These are phyloP conservation scores for Dictyostelium firmibasis DNA, from an alignment of 78 protist genomes.

Conservation along the genomic window DNA sequence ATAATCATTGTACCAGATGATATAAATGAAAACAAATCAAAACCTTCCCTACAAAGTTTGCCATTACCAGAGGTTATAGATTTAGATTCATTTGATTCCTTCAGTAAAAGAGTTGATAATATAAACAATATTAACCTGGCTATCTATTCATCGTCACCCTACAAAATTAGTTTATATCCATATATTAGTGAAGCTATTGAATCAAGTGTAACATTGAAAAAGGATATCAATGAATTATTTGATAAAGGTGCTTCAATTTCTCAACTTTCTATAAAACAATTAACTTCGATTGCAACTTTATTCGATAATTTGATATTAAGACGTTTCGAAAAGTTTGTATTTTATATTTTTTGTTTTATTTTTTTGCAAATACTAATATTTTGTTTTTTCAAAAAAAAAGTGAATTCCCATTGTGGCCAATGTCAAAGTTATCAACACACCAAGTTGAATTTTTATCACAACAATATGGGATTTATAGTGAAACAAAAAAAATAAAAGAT, in stretches of 20 bases:
- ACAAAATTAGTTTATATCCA: not conserved
- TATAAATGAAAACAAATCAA: not conserved
- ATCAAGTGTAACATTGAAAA: not conserved
- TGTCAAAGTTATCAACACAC: slow-evolving; percentile 31
- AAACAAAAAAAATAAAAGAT: slow-evolving; percentile 4
- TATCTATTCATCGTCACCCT: not conserved
- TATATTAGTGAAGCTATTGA: slow-evolving; percentile 7
- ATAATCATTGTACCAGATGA: too few species aligned
- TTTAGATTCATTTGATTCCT: not conserved
- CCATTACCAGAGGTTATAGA: not conserved
- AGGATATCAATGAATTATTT: slow-evolving; percentile 12
- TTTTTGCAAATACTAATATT: too few species aligned
- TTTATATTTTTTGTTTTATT: too few species aligned
- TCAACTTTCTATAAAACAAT: slow-evolving; percentile 20
- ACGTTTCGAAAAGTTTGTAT: slow-evolving; percentile 20
- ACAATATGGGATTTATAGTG: slow-evolving; percentile 34
- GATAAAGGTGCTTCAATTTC: slow-evolving; percentile 43
- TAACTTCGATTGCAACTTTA: slow-evolving; percentile 14
- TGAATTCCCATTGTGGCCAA: slow-evolving; percentile 60
- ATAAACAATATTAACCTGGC: not conserved
- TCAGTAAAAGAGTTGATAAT: not conserved
- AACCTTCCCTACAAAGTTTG: too few species aligned
- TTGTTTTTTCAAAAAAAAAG: not conserved
- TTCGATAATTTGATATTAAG: slow-evolving; percentile 51
- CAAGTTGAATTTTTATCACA: slow-evolving; percentile 41